Conservation (phyloP, 2,329 filamentous ascomycete species). For the Diaporthe citri region DNA sequence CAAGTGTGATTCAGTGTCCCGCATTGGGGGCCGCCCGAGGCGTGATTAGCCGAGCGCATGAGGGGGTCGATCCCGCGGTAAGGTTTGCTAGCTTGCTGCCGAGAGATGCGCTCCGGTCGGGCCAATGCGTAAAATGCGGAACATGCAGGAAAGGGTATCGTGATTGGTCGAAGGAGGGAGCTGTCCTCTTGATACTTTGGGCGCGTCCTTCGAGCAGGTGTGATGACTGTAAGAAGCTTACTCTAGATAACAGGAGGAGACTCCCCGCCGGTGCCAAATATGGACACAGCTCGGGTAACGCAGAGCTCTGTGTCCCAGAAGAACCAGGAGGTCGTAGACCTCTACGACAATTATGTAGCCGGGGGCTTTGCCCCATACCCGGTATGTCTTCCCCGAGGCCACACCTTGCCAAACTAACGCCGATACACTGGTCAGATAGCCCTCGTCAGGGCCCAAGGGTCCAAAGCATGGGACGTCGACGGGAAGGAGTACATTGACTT, state of each 20-base stretch:
- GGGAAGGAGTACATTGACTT: conserved; percentile 38
- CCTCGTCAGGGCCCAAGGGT: conserved; percentile 32
- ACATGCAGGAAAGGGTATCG: neutral
- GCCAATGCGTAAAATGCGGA: neutral
- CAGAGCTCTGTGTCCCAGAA: neutral
- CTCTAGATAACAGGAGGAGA: neutral
- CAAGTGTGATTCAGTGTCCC: conserved; percentile 4
- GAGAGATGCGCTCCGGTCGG: neutral
- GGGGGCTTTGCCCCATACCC: conserved; percentile 11
- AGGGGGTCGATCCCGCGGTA: conserved; percentile 10
- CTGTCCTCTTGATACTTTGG: neutral
- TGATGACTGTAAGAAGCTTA: neutral
- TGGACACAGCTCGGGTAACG: neutral
- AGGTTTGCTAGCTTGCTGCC: conserved; percentile 11
- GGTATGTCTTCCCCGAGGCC: neutral
- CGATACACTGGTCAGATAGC: neutral
- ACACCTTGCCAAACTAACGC: neutral
- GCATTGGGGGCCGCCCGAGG: neutral
- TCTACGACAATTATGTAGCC: conserved; percentile 16
- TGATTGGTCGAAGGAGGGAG: neutral
- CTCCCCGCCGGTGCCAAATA: neutral
- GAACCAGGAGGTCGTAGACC: neutral
- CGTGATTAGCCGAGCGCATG: conserved; percentile 14
- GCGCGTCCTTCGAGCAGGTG: neutral
- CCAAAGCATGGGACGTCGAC: conserved; percentile 34